phyloP scores from a whole-genome alignment of 73 alveolate species.

The Paramecium primaurelia region DNA sequence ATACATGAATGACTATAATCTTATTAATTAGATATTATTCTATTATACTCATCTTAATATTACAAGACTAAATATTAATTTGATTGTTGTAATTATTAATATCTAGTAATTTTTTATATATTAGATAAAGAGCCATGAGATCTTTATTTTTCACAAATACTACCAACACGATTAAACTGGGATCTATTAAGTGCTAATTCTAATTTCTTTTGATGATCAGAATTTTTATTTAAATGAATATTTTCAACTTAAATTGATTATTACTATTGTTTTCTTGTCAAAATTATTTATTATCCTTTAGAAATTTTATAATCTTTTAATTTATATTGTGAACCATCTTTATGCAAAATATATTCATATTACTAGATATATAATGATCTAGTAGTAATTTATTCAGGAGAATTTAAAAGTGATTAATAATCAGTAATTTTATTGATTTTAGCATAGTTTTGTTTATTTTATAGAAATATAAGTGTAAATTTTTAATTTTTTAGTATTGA shows the following conservation, averaged over 20 bases:
- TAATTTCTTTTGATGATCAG: background rate
- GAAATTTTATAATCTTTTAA: background rate
- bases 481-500: background rate
- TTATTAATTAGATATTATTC: background rate
- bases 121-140: background rate
- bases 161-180: background rate
- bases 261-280: background rate
- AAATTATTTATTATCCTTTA: background rate
- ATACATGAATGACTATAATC: background rate
- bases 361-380: background rate
- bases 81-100: background rate
- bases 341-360: background rate
- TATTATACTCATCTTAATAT: background rate
- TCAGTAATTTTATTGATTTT: background rate
- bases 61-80: background rate
- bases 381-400: background rate
- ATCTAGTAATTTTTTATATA: background rate
- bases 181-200: background rate
- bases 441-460: background rate
- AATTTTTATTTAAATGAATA: background rate
- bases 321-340: background rate
- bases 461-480: background rate
- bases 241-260: background rate
- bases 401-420: background rate
- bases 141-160: background rate